Percentiles rank a stretch among this genome's conserved stretches.
phyloP scores from a whole-genome alignment of 2,329 filamentous ascomycete species.

The Tolypocladium album region DNA sequence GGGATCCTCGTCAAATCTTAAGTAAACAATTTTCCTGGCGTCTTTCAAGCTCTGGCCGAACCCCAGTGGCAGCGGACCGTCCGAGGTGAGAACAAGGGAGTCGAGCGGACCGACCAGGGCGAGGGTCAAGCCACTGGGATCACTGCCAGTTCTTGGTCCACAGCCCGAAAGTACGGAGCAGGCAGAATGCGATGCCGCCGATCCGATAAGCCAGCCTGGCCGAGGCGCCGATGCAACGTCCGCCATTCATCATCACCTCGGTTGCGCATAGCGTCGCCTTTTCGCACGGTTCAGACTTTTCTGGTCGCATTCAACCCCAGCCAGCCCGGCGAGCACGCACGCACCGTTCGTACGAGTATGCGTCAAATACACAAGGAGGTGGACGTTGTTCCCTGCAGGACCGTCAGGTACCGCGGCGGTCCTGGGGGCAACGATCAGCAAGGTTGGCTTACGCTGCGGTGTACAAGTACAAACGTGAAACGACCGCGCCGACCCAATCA shows the following conservation, averaged over 20 bases:
- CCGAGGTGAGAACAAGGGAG: background rate
- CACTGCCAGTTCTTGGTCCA: background rate
- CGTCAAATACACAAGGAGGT: background rate
- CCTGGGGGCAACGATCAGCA: background rate
- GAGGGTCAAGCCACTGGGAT: background rate
- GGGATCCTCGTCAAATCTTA: background rate
- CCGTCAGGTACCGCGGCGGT: background rate
- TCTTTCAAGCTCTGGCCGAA: background rate
- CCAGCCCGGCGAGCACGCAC: background rate
- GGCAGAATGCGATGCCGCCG: background rate
- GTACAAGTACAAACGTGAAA: background rate
- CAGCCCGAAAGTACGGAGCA: too few relatives aligned
- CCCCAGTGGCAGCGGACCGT: background rate
- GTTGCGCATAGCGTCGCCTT: background rate
- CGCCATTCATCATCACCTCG: background rate
- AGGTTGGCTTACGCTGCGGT: background rate
- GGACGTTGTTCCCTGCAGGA: background rate
- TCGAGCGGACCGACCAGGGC: background rate
- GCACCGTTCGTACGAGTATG: too few relatives aligned
- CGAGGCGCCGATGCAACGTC: background rate
- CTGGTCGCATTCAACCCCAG: background rate
- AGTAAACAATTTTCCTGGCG: background rate
- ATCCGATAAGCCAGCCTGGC: background rate
- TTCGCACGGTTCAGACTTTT: background rate
- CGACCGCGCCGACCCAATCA: background rate